phyloP scores from a whole-genome alignment of 257 asterid species.

The Solanum piurae region DNA sequence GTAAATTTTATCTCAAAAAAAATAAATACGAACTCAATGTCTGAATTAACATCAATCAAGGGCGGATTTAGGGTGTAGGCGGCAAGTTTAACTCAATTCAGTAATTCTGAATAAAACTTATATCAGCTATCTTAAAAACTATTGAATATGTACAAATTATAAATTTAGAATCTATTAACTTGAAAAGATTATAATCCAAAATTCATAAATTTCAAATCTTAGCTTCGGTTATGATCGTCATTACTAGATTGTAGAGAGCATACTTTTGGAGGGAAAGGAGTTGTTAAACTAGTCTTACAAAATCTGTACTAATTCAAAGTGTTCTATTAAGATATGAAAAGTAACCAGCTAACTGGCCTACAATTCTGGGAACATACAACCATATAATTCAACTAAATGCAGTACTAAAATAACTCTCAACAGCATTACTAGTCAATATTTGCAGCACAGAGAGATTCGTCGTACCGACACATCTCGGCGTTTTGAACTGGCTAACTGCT shows the following conservation, averaged over 20 bases:
- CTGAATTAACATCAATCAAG: no score
- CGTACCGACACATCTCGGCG: slow-evolving; percentile 77
- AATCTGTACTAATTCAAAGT: neutral
- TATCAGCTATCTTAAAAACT: no score
- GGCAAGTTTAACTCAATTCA: no score
- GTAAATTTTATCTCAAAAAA: no score
- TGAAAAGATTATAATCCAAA: neutral
- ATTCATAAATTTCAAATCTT: neutral
- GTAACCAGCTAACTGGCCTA: neutral
- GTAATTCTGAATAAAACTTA: no score
- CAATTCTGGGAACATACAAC: neutral
- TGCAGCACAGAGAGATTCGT: slow-evolving; percentile 42
- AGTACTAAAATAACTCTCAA: slow-evolving; percentile 61
- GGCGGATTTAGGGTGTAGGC: neutral
- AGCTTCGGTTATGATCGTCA: no score
- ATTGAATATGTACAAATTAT: no score
- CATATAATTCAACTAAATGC: slow-evolving; percentile 18
- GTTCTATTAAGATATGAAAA: neutral
- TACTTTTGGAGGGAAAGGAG: neutral
- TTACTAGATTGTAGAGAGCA: neutral
- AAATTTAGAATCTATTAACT: no score
- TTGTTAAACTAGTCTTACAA: neutral
- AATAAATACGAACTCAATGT: no score
- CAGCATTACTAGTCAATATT: slow-evolving; percentile 41
- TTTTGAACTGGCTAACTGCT: slow-evolving; percentile 96